Base-by-base conservation (phyloP, 1,139 yeast species). In the Scheffersomyces segobiensis region DNA sequence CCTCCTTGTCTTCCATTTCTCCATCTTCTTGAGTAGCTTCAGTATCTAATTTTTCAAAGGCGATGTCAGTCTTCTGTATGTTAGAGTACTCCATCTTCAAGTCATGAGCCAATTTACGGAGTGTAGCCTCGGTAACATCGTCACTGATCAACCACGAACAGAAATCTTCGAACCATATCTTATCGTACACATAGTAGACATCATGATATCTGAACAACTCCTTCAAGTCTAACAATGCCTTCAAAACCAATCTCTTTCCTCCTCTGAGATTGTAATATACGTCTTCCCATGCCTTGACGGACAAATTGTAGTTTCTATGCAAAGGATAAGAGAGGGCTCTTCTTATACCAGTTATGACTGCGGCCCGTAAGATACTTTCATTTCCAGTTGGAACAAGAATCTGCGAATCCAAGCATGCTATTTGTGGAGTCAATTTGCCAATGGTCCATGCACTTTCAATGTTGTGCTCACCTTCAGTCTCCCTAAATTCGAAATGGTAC, bases 381-480 rank as follows among this genome's bases (percentile, higher is more conserved):
- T 57, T 57, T 62, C 74, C 79, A 39, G 75, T 78, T 1, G 74
- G 72, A 39, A 78, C 79, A 53, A 78, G 71, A 46, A 83, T 71
- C 63, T 81, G 84, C 12, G 84, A 76, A 69, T 93, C 98, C 51
- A 95, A 76, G 63, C 82, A 86, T 7, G 93, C 71, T 49, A 93
- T 74, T 65, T 91, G 95, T 0, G 98, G 97, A 0, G 87, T 77
- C 47, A 95, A 70, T 66, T 89, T 92, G 1, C 98, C 98, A 17
- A 95, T 82, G 0, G 96, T 88, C 99, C 98, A 95, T 0, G 96
- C 93, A 61, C 97, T 89, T 72, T 95, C 99, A 8, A 89, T 87
- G 21, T 87, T 91, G 56, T 87, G 86, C 22, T 90, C 96, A 10
- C 96, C 97, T 67, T 81, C 84, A 39, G 87, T 89, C 56, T 89